phyloP scores from a whole-genome alignment of 1,284 basidiomycete species.

The Microbotryomycetes sp. region DNA sequence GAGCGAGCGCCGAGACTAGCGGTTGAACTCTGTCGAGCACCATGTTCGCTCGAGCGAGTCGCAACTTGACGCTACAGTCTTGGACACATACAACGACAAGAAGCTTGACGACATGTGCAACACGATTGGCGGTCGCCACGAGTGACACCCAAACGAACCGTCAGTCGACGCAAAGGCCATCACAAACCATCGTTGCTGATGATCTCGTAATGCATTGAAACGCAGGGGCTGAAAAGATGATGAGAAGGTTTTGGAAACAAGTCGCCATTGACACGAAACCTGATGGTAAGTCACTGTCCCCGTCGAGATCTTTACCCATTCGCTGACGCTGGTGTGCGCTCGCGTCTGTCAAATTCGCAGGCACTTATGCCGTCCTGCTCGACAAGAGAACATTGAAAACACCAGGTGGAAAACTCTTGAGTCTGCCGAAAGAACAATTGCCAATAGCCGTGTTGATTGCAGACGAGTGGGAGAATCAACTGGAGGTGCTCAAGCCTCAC shows the following conservation, averaged over 20 bases:
- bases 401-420: slow-evolving; percentile 66
- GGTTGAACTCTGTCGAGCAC: no score
- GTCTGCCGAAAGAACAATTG: slow-evolving; percentile 65
- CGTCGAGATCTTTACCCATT: neutral
- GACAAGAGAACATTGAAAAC: slow-evolving; percentile 84
- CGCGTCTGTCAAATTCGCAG: slow-evolving; percentile 32
- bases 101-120: no score
- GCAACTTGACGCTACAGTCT: no score
- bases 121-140: slow-evolving; percentile 1
- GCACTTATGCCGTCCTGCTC: slow-evolving; percentile 62
- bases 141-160: slow-evolving; percentile 27
- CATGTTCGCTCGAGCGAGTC: no score
- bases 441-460: slow-evolving; percentile 70
- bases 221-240: slow-evolving; percentile 72
- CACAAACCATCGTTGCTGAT: no score
- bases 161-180: neutral
- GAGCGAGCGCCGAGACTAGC: no score
- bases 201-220: no score
- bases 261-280: slow-evolving; percentile 60
- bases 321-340: no score
- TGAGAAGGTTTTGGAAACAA: slow-evolving; percentile 85
- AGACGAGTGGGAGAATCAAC: slow-evolving; percentile 93
- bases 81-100: no score
- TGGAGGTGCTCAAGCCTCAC: slow-evolving; percentile 76
- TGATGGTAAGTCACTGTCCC: slow-evolving; percentile 41